Evolutionary conservation across 352 stramenopile species (phyloP).

Genomic region (Globisporangium nunn): DNA sequence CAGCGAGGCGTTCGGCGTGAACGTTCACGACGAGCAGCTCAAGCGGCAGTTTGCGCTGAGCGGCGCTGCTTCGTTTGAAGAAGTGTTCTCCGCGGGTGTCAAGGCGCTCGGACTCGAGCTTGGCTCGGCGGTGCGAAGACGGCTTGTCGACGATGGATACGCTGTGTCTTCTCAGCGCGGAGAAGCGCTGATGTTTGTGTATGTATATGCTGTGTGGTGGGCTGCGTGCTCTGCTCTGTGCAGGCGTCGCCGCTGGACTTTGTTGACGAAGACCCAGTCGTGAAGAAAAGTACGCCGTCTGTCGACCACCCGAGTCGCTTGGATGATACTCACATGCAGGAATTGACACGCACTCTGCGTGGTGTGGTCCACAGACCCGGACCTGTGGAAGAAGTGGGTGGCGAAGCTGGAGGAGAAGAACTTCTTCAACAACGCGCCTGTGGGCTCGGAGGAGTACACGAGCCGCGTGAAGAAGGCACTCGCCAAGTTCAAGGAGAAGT

Average conservation of each 20-base stretch:
- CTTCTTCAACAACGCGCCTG: constrained; percentile 63
- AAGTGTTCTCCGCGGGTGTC: constrained; percentile 68
- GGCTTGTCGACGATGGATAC: neutral
- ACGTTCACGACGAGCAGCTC: constrained; percentile 49
- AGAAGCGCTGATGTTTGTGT: neutral
- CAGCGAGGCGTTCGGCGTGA: constrained; percentile 69
- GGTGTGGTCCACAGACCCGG: constrained; percentile 38
- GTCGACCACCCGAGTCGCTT: neutral
- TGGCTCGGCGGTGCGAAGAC: constrained; percentile 12
- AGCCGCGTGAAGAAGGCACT: constrained; percentile 63
- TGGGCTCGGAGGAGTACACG: constrained; percentile 56
- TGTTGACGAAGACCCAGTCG: constrained; percentile 58
- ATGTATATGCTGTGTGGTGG: neutral
- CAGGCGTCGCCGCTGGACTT: constrained; percentile 15
- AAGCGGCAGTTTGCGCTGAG: constrained; percentile 39
- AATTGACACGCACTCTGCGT: neutral
- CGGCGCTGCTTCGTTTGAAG: constrained; percentile 37
- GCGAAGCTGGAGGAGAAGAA: constrained; percentile 81
- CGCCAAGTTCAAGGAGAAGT: constrained; percentile 85
- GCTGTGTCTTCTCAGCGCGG: too few relatives aligned
- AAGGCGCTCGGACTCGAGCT: constrained; percentile 50
- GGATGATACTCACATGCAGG: neutral
- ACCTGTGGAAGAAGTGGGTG: constrained; percentile 85
- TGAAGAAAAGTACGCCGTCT: constrained; percentile 49
- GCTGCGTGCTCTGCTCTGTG: neutral